Base-by-base conservation (phyloP, 805 yeast species). In the Metschnikowia continentalis region DNA sequence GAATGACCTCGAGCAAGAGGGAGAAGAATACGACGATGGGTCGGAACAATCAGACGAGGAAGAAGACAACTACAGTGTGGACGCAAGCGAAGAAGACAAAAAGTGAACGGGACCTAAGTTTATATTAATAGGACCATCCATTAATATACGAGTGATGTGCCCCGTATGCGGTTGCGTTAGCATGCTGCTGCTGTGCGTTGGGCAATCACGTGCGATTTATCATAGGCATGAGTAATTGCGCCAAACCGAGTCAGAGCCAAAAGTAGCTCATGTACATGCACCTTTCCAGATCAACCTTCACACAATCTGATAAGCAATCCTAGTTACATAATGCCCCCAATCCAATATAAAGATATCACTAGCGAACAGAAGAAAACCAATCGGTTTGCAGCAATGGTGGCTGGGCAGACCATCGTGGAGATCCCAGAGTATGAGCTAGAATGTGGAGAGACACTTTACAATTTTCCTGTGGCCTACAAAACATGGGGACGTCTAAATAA, bases 381-480 rank as follows among this genome's bases (percentile, higher is more conserved):
- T 63, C 86, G 88, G 15, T 89, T 80, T 58, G 77, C 85, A 2
- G 74, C 74, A 17, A 71, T 91, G 48, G 96, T 94, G 10, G 74
- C 80, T 20, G 86, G 83, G 42, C 99, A 94, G 69, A 79, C 81
- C 32, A 82, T 89, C 15, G 88, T 87, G 11, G 84, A 86, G 52
- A 75, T 94, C 6, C 96, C 97, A 0, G 75, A 78, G 53, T 81
- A 83, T 60, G 74, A 75, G 32, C 75, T 94, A 22, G 99, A 94
- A 63, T 86, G 94, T 48, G 97, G 96, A 4, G 90, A 88, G 53
- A 68, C 75, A 0, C 69, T 92, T 11, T 65, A 62, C 42, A 74
- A 88, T 26, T 89, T 91, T 41, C 98, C 97, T 0, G 88, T 94
- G 20, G 99, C 98, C 2, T 94, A 88, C 72, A 92, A 92, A 67